Evolutionary conservation across 2,329 filamentous ascomycete species (phyloP).

Genomic region (Bipolaris oryzae): DNA sequence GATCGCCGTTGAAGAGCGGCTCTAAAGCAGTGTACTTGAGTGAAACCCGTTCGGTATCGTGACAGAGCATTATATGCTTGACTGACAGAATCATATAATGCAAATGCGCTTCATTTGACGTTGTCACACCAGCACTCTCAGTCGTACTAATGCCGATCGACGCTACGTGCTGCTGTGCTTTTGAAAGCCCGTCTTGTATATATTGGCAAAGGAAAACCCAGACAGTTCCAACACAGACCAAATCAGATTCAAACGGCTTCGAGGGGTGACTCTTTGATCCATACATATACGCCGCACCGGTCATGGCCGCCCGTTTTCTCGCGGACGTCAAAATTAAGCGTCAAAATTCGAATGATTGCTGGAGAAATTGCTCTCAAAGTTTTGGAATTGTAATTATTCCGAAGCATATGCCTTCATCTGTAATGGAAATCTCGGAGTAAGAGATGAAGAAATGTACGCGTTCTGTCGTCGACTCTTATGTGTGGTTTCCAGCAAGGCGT

Average conservation of each 20-base stretch:
- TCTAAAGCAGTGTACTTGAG: conserved; percentile 1
- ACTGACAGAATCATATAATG: conserved; percentile 3
- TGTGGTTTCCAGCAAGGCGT: not conserved
- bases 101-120: not conserved
- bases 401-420: conserved; percentile 1
- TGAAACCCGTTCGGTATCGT: not conserved
- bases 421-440: conserved; percentile 4
- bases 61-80: conserved; percentile 2
- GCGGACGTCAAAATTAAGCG: conserved; percentile 1
- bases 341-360: not conserved
- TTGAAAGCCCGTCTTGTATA: not conserved
- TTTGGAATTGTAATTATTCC: not conserved
- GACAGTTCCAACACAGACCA: not conserved
- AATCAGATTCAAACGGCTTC: not conserved
- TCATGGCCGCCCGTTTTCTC: not conserved
- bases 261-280: conserved; percentile 2
- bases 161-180: not conserved
- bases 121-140: not conserved
- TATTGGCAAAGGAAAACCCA: conserved; percentile 2
- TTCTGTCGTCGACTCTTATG: conserved; percentile 1
- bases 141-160: not conserved
- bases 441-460: not conserved
- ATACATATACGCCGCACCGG: not conserved
- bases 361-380: not conserved
- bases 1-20: conserved; percentile 3